These are phyloP conservation scores for Pelargonium cotyledonis DNA, from an alignment of 441 rosid genomes.

Conservation along the genomic window DNA sequence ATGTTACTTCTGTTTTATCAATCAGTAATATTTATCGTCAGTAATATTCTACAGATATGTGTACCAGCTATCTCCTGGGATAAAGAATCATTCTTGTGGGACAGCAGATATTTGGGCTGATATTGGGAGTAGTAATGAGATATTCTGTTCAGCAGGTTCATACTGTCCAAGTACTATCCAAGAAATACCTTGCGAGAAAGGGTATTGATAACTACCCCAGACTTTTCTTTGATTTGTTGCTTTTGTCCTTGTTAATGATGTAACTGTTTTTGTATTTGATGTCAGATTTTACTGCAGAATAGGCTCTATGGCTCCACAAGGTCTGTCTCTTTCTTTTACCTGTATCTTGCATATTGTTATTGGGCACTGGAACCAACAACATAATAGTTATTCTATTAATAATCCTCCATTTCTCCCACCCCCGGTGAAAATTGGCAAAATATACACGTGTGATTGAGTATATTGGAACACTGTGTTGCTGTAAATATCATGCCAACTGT, in stretches of 20 bases:
- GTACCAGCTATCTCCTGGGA: constrained; percentile 67
- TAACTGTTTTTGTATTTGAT: constrained; percentile 15
- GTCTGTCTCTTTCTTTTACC: constrained; percentile 32
- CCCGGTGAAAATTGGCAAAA: no score
- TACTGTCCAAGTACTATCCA: constrained; percentile 69
- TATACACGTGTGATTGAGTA: no score
- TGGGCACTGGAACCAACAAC: no score
- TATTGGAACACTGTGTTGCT: no score
- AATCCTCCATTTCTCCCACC: no score
- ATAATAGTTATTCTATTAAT: no score
- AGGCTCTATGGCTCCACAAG: constrained; percentile 74
- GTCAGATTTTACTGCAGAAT: constrained; percentile 79
- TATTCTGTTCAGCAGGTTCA: constrained; percentile 81
- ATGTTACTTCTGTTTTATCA: not conserved
- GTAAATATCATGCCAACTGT: no score
- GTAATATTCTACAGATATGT: constrained; percentile 47
- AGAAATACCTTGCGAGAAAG: constrained; percentile 53
- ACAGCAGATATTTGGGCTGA: constrained; percentile 94
- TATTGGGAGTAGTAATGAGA: constrained; percentile 46
- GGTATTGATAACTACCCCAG: constrained; percentile 42
- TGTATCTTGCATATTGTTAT: not conserved
- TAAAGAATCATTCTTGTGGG: constrained; percentile 75
- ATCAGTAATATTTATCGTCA: not conserved
- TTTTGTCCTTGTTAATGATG: constrained; percentile 25
- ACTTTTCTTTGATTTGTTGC: not conserved